Base-by-base conservation (phyloP, 2,329 filamentous ascomycete genomes). In the Cercospora sp. region DNA sequence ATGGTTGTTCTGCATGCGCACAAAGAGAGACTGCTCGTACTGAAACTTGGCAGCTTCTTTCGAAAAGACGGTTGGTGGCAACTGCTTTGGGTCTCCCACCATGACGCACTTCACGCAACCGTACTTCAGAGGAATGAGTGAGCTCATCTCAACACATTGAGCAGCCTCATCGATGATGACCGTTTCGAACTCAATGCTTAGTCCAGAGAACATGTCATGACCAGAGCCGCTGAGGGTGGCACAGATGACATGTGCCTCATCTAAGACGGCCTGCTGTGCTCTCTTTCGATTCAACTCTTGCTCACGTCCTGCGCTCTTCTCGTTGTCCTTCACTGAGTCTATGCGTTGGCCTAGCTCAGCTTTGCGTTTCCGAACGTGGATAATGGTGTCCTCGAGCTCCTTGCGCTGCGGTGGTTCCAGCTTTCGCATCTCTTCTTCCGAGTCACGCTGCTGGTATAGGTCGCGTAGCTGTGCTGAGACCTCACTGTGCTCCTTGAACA, bases 131-230 rank as follows among this genome's bases (percentile, higher is more conserved):
- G 95, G 95, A 73, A 99, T 99, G 58, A 99, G 85, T 12, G 95
- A 95, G 76, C 93, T 97, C 77, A 99, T 86, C 82, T 99, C 95
- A 69, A 99, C 96, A 79, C 94, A 99, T 84, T 99, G 95, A 16
- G 95, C 95, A 3, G 95, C 95, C 82, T 99, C 95, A 75, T 99
- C 95, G 71, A 99, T 97, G 73, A 99, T 92, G 72, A 99, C 95
- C 0, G 95, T 98, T 80, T 99, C 95, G 73, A 99, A 99, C 79
- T 99, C 95, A 62, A 99, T 93, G 74, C 92, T 94, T 65, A 99
- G 82, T 74, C 90, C 91, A 80, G 94, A 93, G 82, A 99, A 97
- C 89, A 98, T 97, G 73, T 99, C 95, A 76, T 99, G 96, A 3
- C 95, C 95, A 79, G 91, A 94, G 75, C 94, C 95, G 79, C 94